Conservation (phyloP, 2,329 filamentous ascomycete genomes). For the Sarocladiaceae sp. region DNA sequence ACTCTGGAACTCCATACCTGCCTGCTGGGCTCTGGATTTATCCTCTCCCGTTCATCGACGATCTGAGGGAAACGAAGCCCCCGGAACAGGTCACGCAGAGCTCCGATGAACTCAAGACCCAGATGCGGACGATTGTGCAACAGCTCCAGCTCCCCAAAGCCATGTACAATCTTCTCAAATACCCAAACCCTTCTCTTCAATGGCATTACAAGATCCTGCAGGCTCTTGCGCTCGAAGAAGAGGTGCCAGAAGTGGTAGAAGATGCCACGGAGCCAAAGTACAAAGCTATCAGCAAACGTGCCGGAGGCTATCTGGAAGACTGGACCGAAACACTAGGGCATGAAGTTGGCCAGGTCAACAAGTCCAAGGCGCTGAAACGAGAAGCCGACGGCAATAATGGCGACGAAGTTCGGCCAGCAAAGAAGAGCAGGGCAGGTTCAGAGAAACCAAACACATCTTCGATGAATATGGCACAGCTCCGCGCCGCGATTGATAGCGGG, state of each 20-base stretch:
- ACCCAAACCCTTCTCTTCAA: constrained; percentile 88
- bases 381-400: constrained; percentile 42
- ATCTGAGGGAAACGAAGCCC: constrained; percentile 72
- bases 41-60: constrained; percentile 84
- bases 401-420: constrained; percentile 35
- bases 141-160: constrained; percentile 86
- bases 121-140: constrained; percentile 78
- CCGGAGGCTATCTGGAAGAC: constrained; percentile 71
- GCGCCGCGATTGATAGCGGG: constrained; percentile 38
- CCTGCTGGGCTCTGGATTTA: constrained; percentile 87
- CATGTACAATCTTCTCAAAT: constrained; percentile 77
- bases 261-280: constrained; percentile 84
- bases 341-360: constrained; percentile 36
- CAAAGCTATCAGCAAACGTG: constrained; percentile 84
- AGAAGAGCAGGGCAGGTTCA: constrained; percentile 35
- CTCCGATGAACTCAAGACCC: constrained; percentile 69
- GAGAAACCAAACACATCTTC: constrained; percentile 28
- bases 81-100: constrained; percentile 47
- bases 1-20: constrained; percentile 62
- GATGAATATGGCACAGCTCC: constrained; percentile 43
- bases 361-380: constrained; percentile 44
- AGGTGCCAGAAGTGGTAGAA: constrained; percentile 67
- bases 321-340: constrained; percentile 69
- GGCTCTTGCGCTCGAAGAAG: constrained; percentile 85
- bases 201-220: constrained; percentile 98